Base-by-base conservation (phyloP, 2,329 filamentous ascomycete species). In the Venturia asperata region DNA sequence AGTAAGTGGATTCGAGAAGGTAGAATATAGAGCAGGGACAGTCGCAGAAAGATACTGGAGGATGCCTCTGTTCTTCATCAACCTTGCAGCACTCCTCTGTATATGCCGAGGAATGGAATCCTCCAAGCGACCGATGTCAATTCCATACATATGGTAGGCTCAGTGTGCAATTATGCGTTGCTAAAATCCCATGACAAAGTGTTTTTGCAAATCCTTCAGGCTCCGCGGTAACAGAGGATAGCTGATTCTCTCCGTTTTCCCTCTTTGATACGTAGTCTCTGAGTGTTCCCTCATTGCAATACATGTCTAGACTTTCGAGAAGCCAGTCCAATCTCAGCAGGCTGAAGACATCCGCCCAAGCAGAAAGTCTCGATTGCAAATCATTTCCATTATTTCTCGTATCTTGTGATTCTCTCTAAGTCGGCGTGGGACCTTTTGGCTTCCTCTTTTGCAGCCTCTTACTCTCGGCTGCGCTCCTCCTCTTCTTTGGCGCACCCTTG, bases 401-500 rank as follows among this genome's bases (percentile, higher is more conserved):
- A 9, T 1, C 21, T 17, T 11, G 15, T 21, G 10, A 52, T 52
- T 27, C 21, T 27, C 3, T 27, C 21, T 27, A 52, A 11, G 47
- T 27, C 34, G 52, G 52, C 52, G 52, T 37, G 27, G 52, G 52
- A 19, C 52, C 52, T 24, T 58, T 58, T 10, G 42, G 62, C 43
- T 34, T 63, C 62, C 62, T 47, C 47, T 63, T 63, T 13, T 39
- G 42, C 24, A 63, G 37, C 30, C 27, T 37, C 62, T 63, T 63
- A 34, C 24, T 47, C 24, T 63, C 78, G 66, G 77, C 77, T 70
- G 77, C 77, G 56, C 82, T 86, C 73, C 82, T 87, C 73, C 82
- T 87, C 85, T 96, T 97, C 84, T 95, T 89, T 9, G 93, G 92
- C 56, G 88, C 85, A 65, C 88, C 88, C 82, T 97, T 97, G 70